Conservation (phyloP, 768 basidiomycete species). For the Chlorophyllum brunneum region DNA sequence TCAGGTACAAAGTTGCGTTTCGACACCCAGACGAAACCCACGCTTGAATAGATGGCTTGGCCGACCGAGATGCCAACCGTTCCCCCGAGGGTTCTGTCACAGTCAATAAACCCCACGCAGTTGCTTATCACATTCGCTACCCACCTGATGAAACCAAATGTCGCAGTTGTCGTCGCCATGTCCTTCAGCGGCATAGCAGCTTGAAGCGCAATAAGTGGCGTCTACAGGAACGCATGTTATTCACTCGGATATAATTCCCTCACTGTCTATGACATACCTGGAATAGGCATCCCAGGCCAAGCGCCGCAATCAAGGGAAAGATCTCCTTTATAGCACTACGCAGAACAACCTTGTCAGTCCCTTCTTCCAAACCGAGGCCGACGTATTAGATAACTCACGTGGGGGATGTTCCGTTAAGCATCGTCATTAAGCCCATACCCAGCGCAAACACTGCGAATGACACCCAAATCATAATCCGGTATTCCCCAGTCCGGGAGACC, state of each 20-base stretch:
- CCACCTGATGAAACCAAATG: constrained; percentile 68
- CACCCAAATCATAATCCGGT: constrained; percentile 61
- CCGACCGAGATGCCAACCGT: constrained; percentile 73
- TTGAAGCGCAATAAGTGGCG: constrained; percentile 71
- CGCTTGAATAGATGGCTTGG: constrained; percentile 64
- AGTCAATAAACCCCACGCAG: not conserved
- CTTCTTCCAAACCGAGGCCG: not conserved
- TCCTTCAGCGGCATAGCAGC: constrained; percentile 86
- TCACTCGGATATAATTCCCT: not conserved
- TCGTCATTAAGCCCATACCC: constrained; percentile 72
- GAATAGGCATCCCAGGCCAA: constrained; percentile 66
- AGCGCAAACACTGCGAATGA: constrained; percentile 53
- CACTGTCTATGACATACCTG: constrained; percentile 30
- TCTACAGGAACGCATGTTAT: constrained; percentile 27
- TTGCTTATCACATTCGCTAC: constrained; percentile 7
- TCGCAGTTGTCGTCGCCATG: constrained; percentile 78
- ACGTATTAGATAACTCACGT: constrained; percentile 35
- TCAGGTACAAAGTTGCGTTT: not conserved
- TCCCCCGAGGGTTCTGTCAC: constrained; percentile 61
- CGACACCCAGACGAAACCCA: constrained; percentile 26
- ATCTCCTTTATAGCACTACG: constrained; percentile 59
- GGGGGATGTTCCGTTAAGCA: constrained; percentile 55
- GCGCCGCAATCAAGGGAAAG: constrained; percentile 61
- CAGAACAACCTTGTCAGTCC: not conserved
- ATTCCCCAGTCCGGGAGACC: constrained; percentile 53